Evolutionary conservation across 192 early-diverging fungal genomes (phyloP).

Genomic region (Coemansia sp.): DNA sequence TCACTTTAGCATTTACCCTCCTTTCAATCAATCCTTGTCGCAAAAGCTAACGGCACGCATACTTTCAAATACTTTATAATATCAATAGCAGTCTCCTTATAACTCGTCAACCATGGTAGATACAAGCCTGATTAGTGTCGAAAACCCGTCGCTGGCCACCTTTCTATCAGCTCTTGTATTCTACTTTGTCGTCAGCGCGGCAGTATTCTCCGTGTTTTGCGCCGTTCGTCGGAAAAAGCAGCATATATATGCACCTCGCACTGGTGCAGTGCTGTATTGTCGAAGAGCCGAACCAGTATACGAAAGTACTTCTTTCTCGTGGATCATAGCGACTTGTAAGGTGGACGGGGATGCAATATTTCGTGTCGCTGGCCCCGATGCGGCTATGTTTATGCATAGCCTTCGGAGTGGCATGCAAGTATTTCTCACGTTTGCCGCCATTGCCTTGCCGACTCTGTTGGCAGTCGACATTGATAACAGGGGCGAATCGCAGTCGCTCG

Average conservation of each 20-base stretch:
- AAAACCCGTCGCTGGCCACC: constrained; percentile 14
- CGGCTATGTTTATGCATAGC: constrained; percentile 19
- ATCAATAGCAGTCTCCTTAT: not conserved
- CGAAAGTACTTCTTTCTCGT: constrained; percentile 4
- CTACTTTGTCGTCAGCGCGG: not conserved
- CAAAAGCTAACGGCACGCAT: not conserved
- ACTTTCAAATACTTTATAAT: not conserved
- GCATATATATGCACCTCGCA: constrained; percentile 2
- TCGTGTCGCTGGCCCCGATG: constrained; percentile 12
- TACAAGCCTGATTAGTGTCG: not conserved
- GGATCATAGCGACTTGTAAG: not conserved
- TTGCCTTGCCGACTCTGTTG: constrained; percentile 3
- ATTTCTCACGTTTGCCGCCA: not conserved
- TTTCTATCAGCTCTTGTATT: constrained; percentile 15
- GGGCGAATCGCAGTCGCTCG: not conserved
- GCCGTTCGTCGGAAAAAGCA: constrained; percentile 1
- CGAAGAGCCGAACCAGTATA: constrained; percentile 6
- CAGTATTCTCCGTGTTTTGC: not conserved
- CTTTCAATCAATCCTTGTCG: not conserved
- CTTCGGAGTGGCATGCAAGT: constrained; percentile 1
- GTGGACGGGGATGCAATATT: constrained; percentile 4
- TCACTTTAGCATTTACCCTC: not conserved
- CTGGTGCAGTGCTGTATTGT: not conserved
- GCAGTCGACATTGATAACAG: not conserved
- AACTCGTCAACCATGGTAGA: constrained; percentile 3